Evolutionary conservation across 176 grass and related monocot genomes (phyloP), one percentile per base, ranked within the genome.

Genomic region (Zoysia pacifica): DNA sequence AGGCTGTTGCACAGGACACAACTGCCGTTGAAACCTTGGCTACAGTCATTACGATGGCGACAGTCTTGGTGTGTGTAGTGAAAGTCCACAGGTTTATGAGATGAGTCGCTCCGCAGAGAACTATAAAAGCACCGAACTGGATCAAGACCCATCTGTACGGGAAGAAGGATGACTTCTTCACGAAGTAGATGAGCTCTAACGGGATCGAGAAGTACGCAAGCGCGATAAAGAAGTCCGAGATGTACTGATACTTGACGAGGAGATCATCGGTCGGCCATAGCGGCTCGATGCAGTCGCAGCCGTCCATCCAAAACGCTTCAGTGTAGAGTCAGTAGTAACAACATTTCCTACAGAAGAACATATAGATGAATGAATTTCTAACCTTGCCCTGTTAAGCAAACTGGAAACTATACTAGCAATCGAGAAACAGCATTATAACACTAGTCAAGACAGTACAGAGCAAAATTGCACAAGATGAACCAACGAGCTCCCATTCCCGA

Each of bases 181-280:
- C 83, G n/a, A 97, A 93, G 65, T 93, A 97, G 66, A 91, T 89
- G 55, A 97, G 84, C 81, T 97, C 88, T n/a, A 97, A 70, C 0
- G 89, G 94, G 67, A 97, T 93, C 9, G 89, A 87, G 89, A 97
- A 91, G 73, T 93, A 97, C 0, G 91, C 91, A 13, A 93, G 86
- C 53, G 88, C 91, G 60, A 97, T 97, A 72, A 97, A 89, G 74
- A 97, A 97, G 85, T 97, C 94, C 6, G 87, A 90, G 50, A 90
- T 84, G 81, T 89, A 90, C 69, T 91, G 91, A 67, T 85, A 93
- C 83, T 87, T 90, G 78, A 87, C 84, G 3, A 93, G 85, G 6
- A 90, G 81, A 53, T 93, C 88, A 44, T 87, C 87, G 0, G 91
- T 84, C 45, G 84, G 69, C 91, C 91, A 93, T 74, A 86, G 77